These are phyloP conservation scores for Stagonosporopsis tanaceti DNA, from an alignment of 2,329 filamentous ascomycete genomes.

Conservation along the genomic window DNA sequence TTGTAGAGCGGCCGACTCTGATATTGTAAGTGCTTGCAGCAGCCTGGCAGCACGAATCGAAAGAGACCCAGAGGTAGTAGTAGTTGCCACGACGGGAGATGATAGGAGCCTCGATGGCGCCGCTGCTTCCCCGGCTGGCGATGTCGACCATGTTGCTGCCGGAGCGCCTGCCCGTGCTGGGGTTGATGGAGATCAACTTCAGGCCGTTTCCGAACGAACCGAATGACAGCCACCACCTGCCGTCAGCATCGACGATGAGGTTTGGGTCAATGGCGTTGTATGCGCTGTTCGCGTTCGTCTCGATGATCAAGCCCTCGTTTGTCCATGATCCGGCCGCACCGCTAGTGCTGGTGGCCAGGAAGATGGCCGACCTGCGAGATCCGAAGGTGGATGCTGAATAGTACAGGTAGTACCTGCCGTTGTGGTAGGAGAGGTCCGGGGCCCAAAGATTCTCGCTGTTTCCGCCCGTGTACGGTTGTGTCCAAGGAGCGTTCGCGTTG, in stretches of 20 bases:
- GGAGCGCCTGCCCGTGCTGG: conserved; percentile 28
- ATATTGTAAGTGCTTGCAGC: conserved; percentile 66
- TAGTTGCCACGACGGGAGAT: conserved; percentile 62
- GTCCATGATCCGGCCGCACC: conserved; percentile 62
- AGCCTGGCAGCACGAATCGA: conserved; percentile 67
- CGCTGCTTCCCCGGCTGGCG: conserved; percentile 58
- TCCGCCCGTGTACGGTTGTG: conserved; percentile 8
- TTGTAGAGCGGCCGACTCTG: conserved; percentile 64
- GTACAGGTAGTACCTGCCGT: conserved; percentile 63
- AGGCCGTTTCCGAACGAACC: conserved; percentile 71
- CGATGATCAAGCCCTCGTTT: conserved; percentile 62
- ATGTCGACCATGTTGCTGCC: conserved; percentile 52
- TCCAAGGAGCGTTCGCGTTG: conserved; percentile 13
- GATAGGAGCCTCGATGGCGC: conserved; percentile 63
- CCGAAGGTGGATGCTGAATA: conserved; percentile 70
- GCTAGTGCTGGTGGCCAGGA: conserved; percentile 57
- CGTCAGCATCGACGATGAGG: conserved; percentile 46
- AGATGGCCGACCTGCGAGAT: conserved; percentile 66
- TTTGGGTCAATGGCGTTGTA: conserved; percentile 61
- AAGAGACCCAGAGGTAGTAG: conserved; percentile 70
- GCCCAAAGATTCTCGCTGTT: conserved; percentile 15
- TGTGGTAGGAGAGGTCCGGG: conserved; percentile 19
- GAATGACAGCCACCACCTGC: conserved; percentile 63
- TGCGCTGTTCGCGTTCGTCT: conserved; percentile 37
- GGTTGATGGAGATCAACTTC: conserved; percentile 63